Evolutionary conservation across 257 asterid species (phyloP).

Genomic region (Dorcoceras hygrometricum): DNA sequence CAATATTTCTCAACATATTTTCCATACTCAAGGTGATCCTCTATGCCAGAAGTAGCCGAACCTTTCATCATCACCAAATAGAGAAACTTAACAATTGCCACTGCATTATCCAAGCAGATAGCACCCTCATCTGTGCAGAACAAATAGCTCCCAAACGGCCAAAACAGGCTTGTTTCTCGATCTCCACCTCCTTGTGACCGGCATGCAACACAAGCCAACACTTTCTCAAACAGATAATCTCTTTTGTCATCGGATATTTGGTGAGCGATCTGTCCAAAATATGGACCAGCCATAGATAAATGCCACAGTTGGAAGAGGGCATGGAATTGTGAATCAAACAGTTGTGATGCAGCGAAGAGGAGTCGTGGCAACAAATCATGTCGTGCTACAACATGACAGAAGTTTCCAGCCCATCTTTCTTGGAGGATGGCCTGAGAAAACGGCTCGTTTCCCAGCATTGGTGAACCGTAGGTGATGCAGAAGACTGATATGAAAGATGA

Average conservation of each 20-base stretch:
- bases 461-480: slow-evolving; percentile 79
- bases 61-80: slow-evolving; percentile 45
- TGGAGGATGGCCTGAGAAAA: slow-evolving; percentile 65
- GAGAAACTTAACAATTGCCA: slow-evolving; percentile 56
- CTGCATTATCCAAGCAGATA: slow-evolving; percentile 60
- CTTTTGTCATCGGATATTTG: slow-evolving; percentile 35
- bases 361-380: slow-evolving; percentile 75
- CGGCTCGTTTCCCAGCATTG: slow-evolving; percentile 70
- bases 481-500: slow-evolving; percentile 45
- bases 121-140: slow-evolving; percentile 70
- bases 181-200: slow-evolving; percentile 31
- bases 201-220: slow-evolving; percentile 40
- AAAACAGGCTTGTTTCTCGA: slow-evolving; percentile 32
- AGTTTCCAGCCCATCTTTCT: slow-evolving; percentile 76
- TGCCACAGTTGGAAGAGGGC: slow-evolving; percentile 50
- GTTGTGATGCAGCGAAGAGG: slow-evolving; percentile 54
- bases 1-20: slow-evolving; percentile 36
- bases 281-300: slow-evolving; percentile 37
- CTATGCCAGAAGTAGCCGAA: slow-evolving; percentile 41
- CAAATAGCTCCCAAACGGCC: slow-evolving; percentile 83
- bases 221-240: slow-evolving; percentile 30
- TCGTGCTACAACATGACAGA: slow-evolving; percentile 66
- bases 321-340: slow-evolving; percentile 33
- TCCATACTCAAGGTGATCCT: slow-evolving; percentile 60
- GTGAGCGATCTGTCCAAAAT: slow-evolving; percentile 22